Percentiles rank a stretch among this genome's conserved stretches.
These are phyloP conservation scores for Tetrahymena elliotti DNA, from an alignment of 73 alveolate genomes.

Conservation along the genomic window DNA sequence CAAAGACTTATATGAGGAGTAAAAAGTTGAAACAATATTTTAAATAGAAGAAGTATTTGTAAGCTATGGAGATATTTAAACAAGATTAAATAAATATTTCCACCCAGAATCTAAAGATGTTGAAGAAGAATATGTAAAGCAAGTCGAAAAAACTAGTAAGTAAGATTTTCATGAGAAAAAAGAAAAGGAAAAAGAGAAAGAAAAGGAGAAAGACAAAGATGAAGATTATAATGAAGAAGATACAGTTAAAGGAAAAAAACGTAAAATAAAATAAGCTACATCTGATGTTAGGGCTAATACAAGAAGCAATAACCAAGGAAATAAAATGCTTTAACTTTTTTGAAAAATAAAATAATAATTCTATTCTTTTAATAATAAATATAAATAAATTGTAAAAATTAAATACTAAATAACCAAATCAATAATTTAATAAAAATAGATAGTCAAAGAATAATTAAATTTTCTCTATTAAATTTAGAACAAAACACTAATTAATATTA, in stretches of 20 bases:
- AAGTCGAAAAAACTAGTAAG: not conserved
- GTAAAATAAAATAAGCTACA: not conserved
- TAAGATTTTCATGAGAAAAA: not conserved
- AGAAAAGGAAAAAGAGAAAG: not conserved
- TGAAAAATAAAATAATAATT: not conserved
- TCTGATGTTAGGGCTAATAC: not conserved
- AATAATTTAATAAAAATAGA: too few species aligned
- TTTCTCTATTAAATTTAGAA: too few species aligned
- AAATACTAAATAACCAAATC: too few species aligned
- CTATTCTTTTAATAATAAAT: too few species aligned
- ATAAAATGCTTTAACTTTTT: not conserved
- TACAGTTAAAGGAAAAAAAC: not conserved
- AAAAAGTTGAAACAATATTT: not conserved
- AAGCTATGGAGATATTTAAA: not conserved
- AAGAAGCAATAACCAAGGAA: not conserved
- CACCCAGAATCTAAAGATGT: not conserved
- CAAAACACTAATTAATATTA: too few species aligned
- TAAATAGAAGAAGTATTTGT: not conserved
- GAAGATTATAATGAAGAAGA: not conserved
- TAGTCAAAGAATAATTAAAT: too few species aligned
- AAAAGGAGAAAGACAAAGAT: not conserved
- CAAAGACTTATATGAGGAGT: not conserved
- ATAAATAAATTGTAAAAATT: too few species aligned
- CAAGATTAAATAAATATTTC: not conserved
- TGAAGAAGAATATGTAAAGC: not conserved